These are phyloP conservation scores for Dichotomopilus funicola DNA, from an alignment of 2,329 filamentous ascomycete species.

Conservation along the genomic window DNA sequence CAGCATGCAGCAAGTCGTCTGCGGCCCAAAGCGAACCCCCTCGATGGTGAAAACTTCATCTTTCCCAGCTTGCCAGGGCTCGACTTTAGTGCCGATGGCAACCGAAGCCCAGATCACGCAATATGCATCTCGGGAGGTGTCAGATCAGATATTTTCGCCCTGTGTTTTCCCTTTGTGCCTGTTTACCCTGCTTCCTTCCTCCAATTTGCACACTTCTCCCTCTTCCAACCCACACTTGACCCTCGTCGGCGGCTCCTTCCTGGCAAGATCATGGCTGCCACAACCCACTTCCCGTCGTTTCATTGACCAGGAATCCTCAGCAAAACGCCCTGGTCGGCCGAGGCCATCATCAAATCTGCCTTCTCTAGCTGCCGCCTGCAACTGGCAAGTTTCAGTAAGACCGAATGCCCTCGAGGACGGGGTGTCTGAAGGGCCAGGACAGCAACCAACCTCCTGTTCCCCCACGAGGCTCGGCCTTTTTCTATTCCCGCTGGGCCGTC, in stretches of 20 bases:
- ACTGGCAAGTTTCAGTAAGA: not conserved
- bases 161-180: not conserved
- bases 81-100: slow-evolving; percentile 6
- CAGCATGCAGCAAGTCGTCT: no score
- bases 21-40: no score
- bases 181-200: not conserved
- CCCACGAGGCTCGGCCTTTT: slow-evolving; percentile 2
- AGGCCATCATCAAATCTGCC: not conserved
- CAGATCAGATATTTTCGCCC: not conserved
- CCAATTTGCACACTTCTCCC: not conserved
- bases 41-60: no score
- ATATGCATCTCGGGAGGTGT: slow-evolving; percentile 11
- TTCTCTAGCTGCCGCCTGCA: not conserved
- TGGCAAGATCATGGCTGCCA: not conserved
- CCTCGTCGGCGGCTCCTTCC: not conserved
- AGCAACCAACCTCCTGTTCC: not conserved
- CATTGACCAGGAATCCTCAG: not conserved
- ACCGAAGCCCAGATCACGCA: slow-evolving; percentile 16
- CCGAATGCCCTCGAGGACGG: not conserved
- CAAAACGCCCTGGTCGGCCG: not conserved
- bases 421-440: not conserved
- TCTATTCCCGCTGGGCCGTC: not conserved
- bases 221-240: not conserved
- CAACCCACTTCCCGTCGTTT: not conserved
- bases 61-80: not conserved